Percentiles rank a stretch among this genome's conserved stretches.
phyloP scores from a whole-genome alignment of 257 asterid species.

The Leptodermis oblonga region DNA sequence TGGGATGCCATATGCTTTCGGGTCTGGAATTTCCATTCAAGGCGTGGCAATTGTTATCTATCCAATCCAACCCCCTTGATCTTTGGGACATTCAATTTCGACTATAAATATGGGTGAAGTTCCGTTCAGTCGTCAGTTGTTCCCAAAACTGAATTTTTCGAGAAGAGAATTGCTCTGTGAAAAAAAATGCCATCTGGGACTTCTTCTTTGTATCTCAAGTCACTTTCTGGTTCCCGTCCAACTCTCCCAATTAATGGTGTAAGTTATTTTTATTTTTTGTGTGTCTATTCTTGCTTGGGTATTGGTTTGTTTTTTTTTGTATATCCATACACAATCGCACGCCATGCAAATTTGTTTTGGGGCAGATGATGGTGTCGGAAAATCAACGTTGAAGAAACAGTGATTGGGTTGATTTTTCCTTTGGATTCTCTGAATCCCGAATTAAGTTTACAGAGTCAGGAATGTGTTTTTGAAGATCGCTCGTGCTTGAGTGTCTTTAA shows the following conservation, averaged over 20 bases:
- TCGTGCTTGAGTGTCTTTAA: not conserved
- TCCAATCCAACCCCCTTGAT: no score
- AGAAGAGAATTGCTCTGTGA: no score
- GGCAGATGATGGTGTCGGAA: not conserved
- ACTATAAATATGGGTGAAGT: no score
- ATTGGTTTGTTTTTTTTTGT: not conserved
- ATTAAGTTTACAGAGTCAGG: not conserved
- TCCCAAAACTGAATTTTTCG: no score
- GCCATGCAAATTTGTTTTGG: not conserved
- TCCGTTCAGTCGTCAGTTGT: no score
- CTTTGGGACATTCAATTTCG: no score
- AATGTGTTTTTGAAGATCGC: not conserved
- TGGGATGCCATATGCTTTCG: not conserved
- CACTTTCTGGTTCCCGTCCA: constrained; percentile 24
- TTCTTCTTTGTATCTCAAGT: constrained; percentile 43
- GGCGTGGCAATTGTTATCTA: no score
- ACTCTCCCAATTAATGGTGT: constrained; percentile 36
- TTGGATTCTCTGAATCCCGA: constrained; percentile 4
- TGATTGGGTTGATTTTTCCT: not conserved
- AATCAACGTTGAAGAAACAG: not conserved
- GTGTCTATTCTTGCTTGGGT: not conserved
- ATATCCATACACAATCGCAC: not conserved
- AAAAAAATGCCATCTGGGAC: constrained; percentile 42
- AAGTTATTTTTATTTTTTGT: constrained; percentile 10
- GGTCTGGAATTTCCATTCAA: no score